Evolutionary conservation across 768 basidiomycete species (phyloP).

Genomic region (Serendipita sp.): DNA sequence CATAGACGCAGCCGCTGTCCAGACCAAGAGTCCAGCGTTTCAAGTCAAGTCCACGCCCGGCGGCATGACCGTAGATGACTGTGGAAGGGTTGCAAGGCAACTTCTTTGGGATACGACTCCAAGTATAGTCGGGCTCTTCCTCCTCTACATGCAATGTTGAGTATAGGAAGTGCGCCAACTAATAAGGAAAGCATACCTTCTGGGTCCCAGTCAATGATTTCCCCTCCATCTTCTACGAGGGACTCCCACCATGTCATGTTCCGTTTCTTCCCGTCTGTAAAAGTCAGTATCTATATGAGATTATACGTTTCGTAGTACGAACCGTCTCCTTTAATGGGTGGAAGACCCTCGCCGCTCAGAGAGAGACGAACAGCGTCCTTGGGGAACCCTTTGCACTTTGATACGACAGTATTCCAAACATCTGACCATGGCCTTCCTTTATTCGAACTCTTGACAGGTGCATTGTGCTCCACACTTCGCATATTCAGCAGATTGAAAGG

Average conservation of each 20-base stretch:
- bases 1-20: constrained; percentile 74
- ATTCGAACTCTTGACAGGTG: constrained; percentile 16
- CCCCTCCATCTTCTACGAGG: neutral
- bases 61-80: constrained; percentile 80
- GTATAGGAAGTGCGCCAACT: constrained; percentile 3
- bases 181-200: neutral
- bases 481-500: constrained; percentile 69
- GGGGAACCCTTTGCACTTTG: constrained; percentile 35
- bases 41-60: constrained; percentile 61
- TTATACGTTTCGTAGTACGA: constrained; percentile 8
- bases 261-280: neutral
- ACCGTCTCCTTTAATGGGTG: constrained; percentile 12
- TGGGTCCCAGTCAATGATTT: constrained; percentile 1
- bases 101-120: constrained; percentile 10
- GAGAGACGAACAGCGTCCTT: constrained; percentile 5
- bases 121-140: neutral
- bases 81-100: constrained; percentile 56
- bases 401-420: constrained; percentile 55
- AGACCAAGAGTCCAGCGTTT: constrained; percentile 73
- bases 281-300: neutral
- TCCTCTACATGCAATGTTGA: neutral
- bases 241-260: constrained; percentile 9
- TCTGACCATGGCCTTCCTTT: constrained; percentile 60
- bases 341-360: constrained; percentile 13
- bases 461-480: constrained; percentile 28